Base-by-base conservation (phyloP, 495 filamentous ascomycete species). In the Hyaloscypha finlandica region DNA sequence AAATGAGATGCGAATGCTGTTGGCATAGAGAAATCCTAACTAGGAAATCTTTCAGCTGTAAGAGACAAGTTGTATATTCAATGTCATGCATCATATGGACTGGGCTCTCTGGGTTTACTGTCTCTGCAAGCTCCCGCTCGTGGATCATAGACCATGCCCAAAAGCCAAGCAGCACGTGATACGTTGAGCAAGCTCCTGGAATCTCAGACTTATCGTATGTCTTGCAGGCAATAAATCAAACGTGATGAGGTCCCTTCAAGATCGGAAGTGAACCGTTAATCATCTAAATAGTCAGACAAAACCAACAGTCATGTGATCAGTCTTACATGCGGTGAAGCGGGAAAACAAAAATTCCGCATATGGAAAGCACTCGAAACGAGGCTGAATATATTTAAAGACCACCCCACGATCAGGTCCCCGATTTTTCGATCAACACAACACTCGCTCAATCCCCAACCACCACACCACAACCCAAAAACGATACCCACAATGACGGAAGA, bases 401-500 rank as follows among this genome's bases (percentile, higher is more conserved):
- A 48, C 11, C 42, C 42, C 42, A 48, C 42, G 11, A 19, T 48
- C 42, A 48, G 16, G 8, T 48, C 42, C 16, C 42, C 42, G 42
- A 48, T 12, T 48, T 48, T 48, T 48, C 42, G 9, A 19, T 48
- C 9, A 14, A 48, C 6, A 48, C 42, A 48, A 48, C 42, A 16
- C 16, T 48, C 42, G 42, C 14, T 48, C 11, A 48, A 6, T 48
- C 42, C 42, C 9, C 35, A 12, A 48, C 42, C 42, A 14, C 16
- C 16, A 14, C 8, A 52, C 25, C 25, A 60, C 4, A 25, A 14
- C 20, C 11, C 59, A 51, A 32, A 9, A 30, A 25, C 20, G 12
- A 12, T 32, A 8, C 9, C 39, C 37, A 72, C 35, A 25, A 74
- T 74, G 70, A 66, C 73, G 29, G 68, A 70, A 35, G 54, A 57